Conservation (phyloP, 2,329 filamentous ascomycete genomes). For the Phoma sp. region DNA sequence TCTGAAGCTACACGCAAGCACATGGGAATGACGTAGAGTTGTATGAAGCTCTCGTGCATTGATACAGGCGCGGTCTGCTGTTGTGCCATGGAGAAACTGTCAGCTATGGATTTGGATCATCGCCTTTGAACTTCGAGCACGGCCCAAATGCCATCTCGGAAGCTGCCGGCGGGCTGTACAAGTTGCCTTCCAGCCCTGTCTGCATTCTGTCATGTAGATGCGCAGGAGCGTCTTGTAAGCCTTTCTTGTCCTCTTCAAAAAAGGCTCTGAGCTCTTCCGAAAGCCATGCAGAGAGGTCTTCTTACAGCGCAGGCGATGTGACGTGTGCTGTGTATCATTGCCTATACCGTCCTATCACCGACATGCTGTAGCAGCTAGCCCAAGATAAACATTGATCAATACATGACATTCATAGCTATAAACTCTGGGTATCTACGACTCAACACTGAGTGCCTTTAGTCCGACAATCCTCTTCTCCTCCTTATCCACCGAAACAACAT, state of each 20-base stretch:
- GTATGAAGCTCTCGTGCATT: background rate
- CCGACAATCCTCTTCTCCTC: slow-evolving; percentile 72
- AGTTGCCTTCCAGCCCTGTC: background rate
- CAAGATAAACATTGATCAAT: background rate
- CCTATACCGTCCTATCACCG: too few relatives aligned
- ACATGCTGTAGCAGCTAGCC: too few relatives aligned
- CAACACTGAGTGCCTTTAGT: slow-evolving; percentile 77
- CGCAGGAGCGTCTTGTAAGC: too few relatives aligned
- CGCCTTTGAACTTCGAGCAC: background rate
- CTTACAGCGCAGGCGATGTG: too few relatives aligned
- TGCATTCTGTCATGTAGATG: too few relatives aligned
- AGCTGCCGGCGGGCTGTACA: background rate
- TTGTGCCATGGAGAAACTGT: slow-evolving; percentile 16
- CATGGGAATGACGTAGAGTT: slow-evolving; percentile 10
- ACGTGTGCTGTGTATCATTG: too few relatives aligned
- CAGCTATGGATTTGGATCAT: slow-evolving; percentile 8
- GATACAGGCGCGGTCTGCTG: slow-evolving; percentile 4
- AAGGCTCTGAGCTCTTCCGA: too few relatives aligned
- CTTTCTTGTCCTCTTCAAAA: too few relatives aligned
- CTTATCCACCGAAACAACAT: slow-evolving; percentile 70
- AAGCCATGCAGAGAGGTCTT: too few relatives aligned
- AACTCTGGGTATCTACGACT: slow-evolving; percentile 51
- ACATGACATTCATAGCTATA: background rate
- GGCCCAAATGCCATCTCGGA: background rate
- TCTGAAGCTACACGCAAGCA: slow-evolving; percentile 5